phyloP scores from a whole-genome alignment of 176 grass and related monocot species.

The Eleusine indica region DNA sequence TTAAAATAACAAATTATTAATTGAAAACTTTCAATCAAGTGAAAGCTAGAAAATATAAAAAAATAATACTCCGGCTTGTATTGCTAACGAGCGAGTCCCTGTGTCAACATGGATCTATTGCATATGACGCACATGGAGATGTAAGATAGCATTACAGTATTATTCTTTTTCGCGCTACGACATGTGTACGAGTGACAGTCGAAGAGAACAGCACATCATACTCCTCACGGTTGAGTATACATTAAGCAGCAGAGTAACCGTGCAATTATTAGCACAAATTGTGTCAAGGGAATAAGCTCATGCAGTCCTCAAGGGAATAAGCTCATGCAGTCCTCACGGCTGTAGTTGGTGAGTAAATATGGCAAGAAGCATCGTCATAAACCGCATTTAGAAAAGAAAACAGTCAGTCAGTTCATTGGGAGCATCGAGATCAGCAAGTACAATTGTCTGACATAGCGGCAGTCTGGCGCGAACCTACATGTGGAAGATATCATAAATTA shows the following conservation, averaged over 20 bases:
- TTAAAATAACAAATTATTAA: too few relatives aligned
- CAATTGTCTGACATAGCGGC: background rate
- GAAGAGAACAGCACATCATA: background rate
- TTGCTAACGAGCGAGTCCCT: background rate
- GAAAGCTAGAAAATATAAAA: too few relatives aligned
- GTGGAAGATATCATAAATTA: constrained; percentile 26
- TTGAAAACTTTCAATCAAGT: too few relatives aligned
- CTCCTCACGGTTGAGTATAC: too few relatives aligned
- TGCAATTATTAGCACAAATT: too few relatives aligned
- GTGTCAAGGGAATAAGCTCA: background rate
- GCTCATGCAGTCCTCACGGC: background rate
- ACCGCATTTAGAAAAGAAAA: background rate
- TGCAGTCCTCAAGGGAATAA: background rate
- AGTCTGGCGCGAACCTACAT: constrained; percentile 9
- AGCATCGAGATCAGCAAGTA: constrained; percentile 17
- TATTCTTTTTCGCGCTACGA: background rate
- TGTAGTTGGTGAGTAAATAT: background rate
- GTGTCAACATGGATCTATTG: background rate
- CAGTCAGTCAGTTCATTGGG: background rate
- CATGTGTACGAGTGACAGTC: background rate
- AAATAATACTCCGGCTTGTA: background rate
- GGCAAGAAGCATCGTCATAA: constrained; percentile 29
- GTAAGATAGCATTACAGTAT: background rate
- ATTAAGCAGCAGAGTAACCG: too few relatives aligned
- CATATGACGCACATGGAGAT: background rate